Evolutionary conservation across 1,139 yeast species (phyloP).

Genomic region (Kodamaea sp.): DNA sequence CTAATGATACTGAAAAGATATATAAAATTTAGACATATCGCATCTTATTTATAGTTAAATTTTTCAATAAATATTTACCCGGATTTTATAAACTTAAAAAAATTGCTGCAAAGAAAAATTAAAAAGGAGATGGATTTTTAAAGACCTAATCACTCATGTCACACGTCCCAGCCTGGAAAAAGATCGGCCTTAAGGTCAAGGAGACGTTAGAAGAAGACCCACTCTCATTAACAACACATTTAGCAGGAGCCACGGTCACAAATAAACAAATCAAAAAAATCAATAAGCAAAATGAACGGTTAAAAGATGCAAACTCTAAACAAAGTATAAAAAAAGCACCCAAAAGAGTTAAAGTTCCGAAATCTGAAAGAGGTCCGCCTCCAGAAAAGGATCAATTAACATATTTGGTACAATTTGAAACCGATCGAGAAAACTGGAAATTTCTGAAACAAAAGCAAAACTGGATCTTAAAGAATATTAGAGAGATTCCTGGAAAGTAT

Average conservation of each 20-base stretch:
- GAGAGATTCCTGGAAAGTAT: conserved; percentile 53
- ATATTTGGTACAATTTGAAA: conserved; percentile 63
- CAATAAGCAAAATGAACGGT: conserved; percentile 34
- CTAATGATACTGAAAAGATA: too few relatives aligned
- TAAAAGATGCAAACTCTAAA: conserved; percentile 17
- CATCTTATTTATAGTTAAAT: background rate
- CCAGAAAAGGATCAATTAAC: conserved; percentile 80
- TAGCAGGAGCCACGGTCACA: conserved; percentile 46
- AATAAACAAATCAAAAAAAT: conserved; percentile 46
- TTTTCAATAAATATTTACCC: conserved; percentile 1
- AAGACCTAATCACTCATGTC: conserved; percentile 12
- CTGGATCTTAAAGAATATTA: conserved; percentile 77
- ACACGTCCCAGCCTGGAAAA: conserved; percentile 85
- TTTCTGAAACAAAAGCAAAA: conserved; percentile 92
- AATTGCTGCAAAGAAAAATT: conserved; percentile 1
- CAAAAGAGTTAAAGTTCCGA: conserved; percentile 73
- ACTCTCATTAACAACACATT: conserved; percentile 35
- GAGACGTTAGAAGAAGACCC: conserved; percentile 39
- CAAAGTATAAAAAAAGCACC: conserved; percentile 52
- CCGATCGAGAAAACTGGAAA: conserved; percentile 72
- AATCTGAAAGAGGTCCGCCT: conserved; percentile 67
- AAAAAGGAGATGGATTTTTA: background rate
- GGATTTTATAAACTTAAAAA: background rate
- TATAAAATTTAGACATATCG: too few relatives aligned
- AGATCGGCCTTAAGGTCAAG: conserved; percentile 66